Evolutionary conservation across 1,139 yeast species (phyloP).

Genomic region (Saccharomyces uvarum): DNA sequence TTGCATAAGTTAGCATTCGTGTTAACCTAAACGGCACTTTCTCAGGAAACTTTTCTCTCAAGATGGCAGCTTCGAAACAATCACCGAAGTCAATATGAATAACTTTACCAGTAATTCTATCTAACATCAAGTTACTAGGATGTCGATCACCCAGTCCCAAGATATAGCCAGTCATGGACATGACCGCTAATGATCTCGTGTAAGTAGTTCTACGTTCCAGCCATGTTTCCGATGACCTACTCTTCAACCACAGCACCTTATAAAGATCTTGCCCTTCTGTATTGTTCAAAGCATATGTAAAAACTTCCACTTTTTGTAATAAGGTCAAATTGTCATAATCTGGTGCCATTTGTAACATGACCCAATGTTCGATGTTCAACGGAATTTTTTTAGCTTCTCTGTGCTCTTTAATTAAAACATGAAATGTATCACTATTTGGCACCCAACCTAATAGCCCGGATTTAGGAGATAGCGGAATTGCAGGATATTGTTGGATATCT

Average conservation of each 20-base stretch:
- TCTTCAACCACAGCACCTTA: conserved; percentile 91
- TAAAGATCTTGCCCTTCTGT: conserved; percentile 95
- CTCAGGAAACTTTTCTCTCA: conserved; percentile 95
- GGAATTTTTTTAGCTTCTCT: conserved; percentile 86
- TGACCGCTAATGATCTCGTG: conserved; percentile 90
- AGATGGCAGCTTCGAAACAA: conserved; percentile 95
- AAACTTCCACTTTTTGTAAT: conserved; percentile 90
- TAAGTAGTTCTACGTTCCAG: conserved; percentile 92
- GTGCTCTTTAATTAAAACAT: conserved; percentile 82
- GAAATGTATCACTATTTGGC: conserved; percentile 93
- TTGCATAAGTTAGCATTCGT: conserved; percentile 93
- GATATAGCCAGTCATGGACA: conserved; percentile 98
- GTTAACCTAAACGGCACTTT: conserved; percentile 96
- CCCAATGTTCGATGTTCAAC: conserved; percentile 86
- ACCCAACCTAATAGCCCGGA: conserved; percentile 98
- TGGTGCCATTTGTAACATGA: conserved; percentile 97
- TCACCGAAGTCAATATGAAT: conserved; percentile 98
- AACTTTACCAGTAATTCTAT: conserved; percentile 88
- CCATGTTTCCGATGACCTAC: conserved; percentile 96
- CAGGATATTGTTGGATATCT: conserved; percentile 85
- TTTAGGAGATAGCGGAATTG: conserved; percentile 91
- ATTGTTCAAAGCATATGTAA: conserved; percentile 90
- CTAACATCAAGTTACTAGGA: conserved; percentile 94
- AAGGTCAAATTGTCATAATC: conserved; percentile 86
- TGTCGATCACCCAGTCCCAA: conserved; percentile 96